Percentiles rank a stretch among this genome's conserved stretches.
Evolutionary conservation across 1,284 basidiomycete genomes (phyloP).

Genomic region (Stereum hirsutum): DNA sequence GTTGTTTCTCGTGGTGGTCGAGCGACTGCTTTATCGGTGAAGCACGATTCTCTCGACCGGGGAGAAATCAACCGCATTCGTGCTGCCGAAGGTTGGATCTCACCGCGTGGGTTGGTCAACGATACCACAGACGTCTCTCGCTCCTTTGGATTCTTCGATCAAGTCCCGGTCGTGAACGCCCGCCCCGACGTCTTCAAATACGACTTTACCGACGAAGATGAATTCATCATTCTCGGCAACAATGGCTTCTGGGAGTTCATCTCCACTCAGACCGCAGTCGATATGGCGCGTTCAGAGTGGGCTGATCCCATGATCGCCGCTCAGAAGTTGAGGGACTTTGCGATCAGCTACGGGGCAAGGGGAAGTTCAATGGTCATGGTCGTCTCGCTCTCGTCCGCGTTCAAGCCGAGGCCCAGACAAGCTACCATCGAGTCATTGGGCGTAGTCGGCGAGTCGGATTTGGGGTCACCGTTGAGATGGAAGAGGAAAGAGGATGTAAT

Average conservation of each 20-base stretch:
- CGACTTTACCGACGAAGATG: conserved; percentile 78
- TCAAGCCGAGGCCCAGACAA: conserved; percentile 40
- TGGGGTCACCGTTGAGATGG: conserved; percentile 23
- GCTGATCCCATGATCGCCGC: conserved; percentile 95
- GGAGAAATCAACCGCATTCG: conserved; percentile 84
- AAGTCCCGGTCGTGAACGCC: conserved; percentile 88
- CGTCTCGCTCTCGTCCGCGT: conserved; percentile 76
- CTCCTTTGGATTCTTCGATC: conserved; percentile 91
- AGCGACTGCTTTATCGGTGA: conserved; percentile 71
- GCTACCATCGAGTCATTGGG: conserved; percentile 32
- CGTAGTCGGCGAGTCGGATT: conserved; percentile 34
- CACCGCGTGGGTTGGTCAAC: conserved; percentile 89
- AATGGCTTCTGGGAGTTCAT: conserved; percentile 92
- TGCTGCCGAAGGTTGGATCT: conserved; percentile 92
- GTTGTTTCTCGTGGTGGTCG: conserved; percentile 82
- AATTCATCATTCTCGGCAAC: conserved; percentile 96
- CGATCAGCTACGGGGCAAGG: conserved; percentile 93
- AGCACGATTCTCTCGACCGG: conserved; percentile 89
- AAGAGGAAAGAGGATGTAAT: conserved; percentile 34
- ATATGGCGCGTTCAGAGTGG: conserved; percentile 84
- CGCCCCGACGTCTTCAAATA: conserved; percentile 72
- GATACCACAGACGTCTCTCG: conserved; percentile 89
- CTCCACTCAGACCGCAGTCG: conserved; percentile 93
- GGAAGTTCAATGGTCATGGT: conserved; percentile 99
- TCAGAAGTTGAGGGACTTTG: conserved; percentile 94